Conservation (phyloP, 352 stramenopile genomes). For the Phytophthora sp. region DNA sequence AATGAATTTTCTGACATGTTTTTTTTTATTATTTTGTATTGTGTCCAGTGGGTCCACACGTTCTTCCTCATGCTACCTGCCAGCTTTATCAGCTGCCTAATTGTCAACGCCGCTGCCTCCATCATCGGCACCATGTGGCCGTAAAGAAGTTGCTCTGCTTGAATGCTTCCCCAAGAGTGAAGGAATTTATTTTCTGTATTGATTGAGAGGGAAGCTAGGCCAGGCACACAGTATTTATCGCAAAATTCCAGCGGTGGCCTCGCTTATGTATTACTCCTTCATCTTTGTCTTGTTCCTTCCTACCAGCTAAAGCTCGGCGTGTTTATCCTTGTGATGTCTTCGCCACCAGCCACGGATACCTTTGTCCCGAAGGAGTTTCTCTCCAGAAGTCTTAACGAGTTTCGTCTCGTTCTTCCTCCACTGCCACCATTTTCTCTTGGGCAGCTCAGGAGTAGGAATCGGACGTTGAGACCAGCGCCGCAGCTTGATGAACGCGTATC, state of each 20-base stretch:
- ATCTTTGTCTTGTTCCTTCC: constrained; percentile 17
- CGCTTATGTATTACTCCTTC: constrained; percentile 41
- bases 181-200: constrained; percentile 20
- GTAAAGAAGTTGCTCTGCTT: constrained; percentile 39
- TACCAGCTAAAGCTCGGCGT: constrained; percentile 19
- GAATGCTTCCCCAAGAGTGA: constrained; percentile 2
- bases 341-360: constrained; percentile 31
- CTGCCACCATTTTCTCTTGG: constrained; percentile 36
- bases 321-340: constrained; percentile 32
- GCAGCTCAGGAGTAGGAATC: constrained; percentile 18
- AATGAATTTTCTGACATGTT: constrained; percentile 14
- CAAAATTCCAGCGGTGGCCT: constrained; percentile 30
- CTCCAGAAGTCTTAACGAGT: constrained; percentile 14
- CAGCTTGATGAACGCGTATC: constrained; percentile 67
- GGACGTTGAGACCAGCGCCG: constrained; percentile 49
- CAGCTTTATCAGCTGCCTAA: constrained; percentile 81
- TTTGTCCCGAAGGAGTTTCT: constrained; percentile 25
- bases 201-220: constrained; percentile 11
- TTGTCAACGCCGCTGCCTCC: constrained; percentile 75
- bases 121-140: constrained; percentile 82
- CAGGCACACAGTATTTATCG: constrained; percentile 32
- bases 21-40: constrained; percentile 16
- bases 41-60: constrained; percentile 72
- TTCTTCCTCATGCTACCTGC: constrained; percentile 85
- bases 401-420: constrained; percentile 26